Base-by-base conservation (phyloP, 768 basidiomycete species). In the Trametes cingulata region DNA sequence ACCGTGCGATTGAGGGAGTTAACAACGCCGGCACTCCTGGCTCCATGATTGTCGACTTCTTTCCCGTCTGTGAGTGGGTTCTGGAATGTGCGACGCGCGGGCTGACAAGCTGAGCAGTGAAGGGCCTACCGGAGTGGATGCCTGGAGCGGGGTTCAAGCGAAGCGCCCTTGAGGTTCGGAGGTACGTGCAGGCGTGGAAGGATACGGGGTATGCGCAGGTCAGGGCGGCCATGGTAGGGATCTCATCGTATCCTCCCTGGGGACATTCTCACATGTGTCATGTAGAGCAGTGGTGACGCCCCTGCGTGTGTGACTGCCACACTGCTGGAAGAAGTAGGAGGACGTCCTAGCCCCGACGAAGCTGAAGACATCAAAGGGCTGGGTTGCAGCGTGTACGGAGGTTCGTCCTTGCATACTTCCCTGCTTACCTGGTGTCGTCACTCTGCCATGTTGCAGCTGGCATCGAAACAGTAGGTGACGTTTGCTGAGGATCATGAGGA, bases 71-170 rank as follows among this genome's bases (percentile, higher is more conserved):
- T 66, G 25, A 49, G 60, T 61, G 56, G 48, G 65, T 55, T 45
- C 14, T 33, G 6, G 39, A n/a, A 36, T 8, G 6, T 4, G 14
- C 19, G 3, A 4, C 14, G 19, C 33, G 4, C 8, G 15, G 1
- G 6, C 36, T 49, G 36, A 55, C 29, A 20, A 36, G 10, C 8
- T 48, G 65, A 14, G 61, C 45, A 65, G 67, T 71, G 48, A 56
- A 62, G 36, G 47, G 62, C 15, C 25, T 72, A 1, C 75, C 75
- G 5, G 37, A 48, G 10, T 75, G 75, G 74, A 59, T 76, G 22
- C 75, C 75, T 0, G 74, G 74, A 2, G 63, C 72, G 1, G 65
- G 49, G 8, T 77, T 69, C 65, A 71, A 72, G 56, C 52, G 56
- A 20, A 65, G 68, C 42, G 67, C 63, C 0, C 17, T 24, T 2